These are phyloP conservation scores for Saccharomyces hybrid DNA, from an alignment of 1,139 yeast species.

Conservation along the genomic window DNA sequence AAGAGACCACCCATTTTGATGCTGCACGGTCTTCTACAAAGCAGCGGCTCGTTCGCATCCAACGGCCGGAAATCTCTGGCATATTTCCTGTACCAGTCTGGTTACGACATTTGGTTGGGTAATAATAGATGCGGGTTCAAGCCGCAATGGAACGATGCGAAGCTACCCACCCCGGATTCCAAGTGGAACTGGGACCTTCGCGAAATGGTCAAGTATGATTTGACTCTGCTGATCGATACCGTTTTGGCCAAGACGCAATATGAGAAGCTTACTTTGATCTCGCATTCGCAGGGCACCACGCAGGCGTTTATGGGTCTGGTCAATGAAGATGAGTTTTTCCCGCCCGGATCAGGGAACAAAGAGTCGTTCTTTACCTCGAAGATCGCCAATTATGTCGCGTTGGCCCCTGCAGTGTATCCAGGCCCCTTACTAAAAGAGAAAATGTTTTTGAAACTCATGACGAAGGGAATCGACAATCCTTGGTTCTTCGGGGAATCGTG, in stretches of 20 bases:
- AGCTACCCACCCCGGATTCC: slow-evolving; percentile 24
- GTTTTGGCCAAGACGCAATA: slow-evolving; percentile 40
- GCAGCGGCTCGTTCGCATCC: slow-evolving; percentile 77
- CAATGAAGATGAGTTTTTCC: slow-evolving; percentile 30
- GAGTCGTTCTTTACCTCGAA: slow-evolving; percentile 40
- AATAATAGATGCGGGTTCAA: slow-evolving; percentile 82
- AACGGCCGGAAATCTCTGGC: slow-evolving; percentile 73
- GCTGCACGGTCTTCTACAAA: slow-evolving; percentile 80
- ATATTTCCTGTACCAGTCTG: slow-evolving; percentile 47
- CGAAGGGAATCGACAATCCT: slow-evolving; percentile 35
- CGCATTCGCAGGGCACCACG: slow-evolving; percentile 92
- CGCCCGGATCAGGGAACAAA: neutral
- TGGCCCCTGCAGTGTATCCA: slow-evolving; percentile 88
- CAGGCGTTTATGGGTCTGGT: slow-evolving; percentile 60
- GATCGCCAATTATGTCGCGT: slow-evolving; percentile 62
- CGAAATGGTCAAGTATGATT: slow-evolving; percentile 70
- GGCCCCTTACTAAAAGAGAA: slow-evolving; percentile 61
- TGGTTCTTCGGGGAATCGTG: slow-evolving; percentile 53
- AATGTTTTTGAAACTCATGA: slow-evolving; percentile 40
- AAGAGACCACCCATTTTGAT: slow-evolving; percentile 54
- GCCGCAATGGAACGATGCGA: slow-evolving; percentile 45
- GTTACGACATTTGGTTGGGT: slow-evolving; percentile 92
- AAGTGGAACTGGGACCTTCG: slow-evolving; percentile 82
- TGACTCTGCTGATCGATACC: slow-evolving; percentile 62
- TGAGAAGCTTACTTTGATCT: slow-evolving; percentile 52